Evolutionary conservation across 306 rosid species (phyloP).

Genomic region (Citrullus colocynthis): DNA sequence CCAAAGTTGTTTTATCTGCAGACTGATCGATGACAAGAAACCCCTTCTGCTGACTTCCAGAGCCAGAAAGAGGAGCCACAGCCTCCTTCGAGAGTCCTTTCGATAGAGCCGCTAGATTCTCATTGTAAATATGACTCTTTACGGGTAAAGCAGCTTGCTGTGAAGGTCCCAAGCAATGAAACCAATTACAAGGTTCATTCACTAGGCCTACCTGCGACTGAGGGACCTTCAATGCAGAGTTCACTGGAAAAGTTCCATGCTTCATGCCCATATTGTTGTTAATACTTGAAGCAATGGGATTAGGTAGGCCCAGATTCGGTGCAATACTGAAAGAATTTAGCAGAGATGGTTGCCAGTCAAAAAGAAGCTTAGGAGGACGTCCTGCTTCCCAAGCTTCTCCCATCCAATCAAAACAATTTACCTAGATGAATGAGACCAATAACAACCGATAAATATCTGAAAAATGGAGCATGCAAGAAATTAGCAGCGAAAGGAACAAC

Average conservation of each 20-base stretch:
- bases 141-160: slow-evolving; percentile 39
- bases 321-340: slow-evolving; percentile 24
- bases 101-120: slow-evolving; percentile 10
- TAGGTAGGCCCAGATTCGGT: slow-evolving; percentile 34
- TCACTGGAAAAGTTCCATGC: slow-evolving; percentile 28
- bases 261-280: slow-evolving; percentile 18
- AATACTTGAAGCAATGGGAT: slow-evolving; percentile 23
- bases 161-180: slow-evolving; percentile 45
- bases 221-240: slow-evolving; percentile 29
- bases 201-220: slow-evolving; percentile 28
- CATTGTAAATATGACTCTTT: slow-evolving; percentile 16
- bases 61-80: slow-evolving; percentile 15
- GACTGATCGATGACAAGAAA: slow-evolving; percentile 62
- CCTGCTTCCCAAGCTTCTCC: slow-evolving; percentile 52
- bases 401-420: slow-evolving; percentile 53
- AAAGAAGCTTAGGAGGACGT: slow-evolving; percentile 27
- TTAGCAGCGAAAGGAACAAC: not conserved
- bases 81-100: slow-evolving; percentile 16
- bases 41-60: slow-evolving; percentile 33
- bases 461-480: not conserved
- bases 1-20: slow-evolving; percentile 50
- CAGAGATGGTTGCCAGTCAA: slow-evolving; percentile 45
- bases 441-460: not conserved
- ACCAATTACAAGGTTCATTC: slow-evolving; percentile 63
- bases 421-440: not conserved